These are phyloP conservation scores for Gracilaria vermiculophylla DNA, from an alignment of 23 red algal genomes.

Conservation along the genomic window DNA sequence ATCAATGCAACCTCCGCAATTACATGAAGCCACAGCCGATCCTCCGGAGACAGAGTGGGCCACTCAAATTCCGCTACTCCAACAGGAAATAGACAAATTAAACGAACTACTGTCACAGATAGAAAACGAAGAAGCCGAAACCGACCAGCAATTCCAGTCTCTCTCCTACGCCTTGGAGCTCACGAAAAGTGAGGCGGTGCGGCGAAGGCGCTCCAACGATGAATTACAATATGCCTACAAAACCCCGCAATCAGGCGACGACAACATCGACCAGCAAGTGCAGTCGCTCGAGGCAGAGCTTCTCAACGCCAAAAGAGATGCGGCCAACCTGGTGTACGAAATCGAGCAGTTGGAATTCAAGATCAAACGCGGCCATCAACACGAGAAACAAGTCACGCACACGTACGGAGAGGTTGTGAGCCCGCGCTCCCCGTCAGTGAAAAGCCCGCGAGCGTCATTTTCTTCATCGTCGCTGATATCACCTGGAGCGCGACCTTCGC, in stretches of 20 bases:
- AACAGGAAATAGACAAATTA: slow-evolving; percentile 12
- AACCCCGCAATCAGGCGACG: neutral
- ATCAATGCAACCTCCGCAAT: neutral
- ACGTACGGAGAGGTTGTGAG: neutral
- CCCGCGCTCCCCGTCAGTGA: neutral
- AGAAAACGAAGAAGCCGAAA: slow-evolving; percentile 35
- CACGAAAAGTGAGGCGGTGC: slow-evolving; percentile 19
- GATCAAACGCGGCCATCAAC: neutral
- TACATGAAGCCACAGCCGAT: slow-evolving; percentile 3
- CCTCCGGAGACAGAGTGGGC: slow-evolving; percentile 9
- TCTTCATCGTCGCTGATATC: neutral
- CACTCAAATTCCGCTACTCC: slow-evolving; percentile 30
- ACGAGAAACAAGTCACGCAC: neutral
- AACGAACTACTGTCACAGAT: neutral
- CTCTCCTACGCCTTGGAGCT: slow-evolving; percentile 50
- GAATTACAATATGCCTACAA: slow-evolving; percentile 46
- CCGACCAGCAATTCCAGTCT: slow-evolving; percentile 24
- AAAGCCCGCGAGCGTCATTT: neutral
- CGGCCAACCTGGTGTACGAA: slow-evolving; percentile 43
- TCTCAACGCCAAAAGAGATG: slow-evolving; percentile 58
- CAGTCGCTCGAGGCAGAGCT: slow-evolving; percentile 42
- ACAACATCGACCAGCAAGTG: neutral
- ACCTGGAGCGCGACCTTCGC: neutral
- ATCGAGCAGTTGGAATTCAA: slow-evolving; percentile 54
- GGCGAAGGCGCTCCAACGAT: slow-evolving; percentile 34